These are phyloP conservation scores for Leucosporidium scottii DNA, from an alignment of 768 basidiomycete species.

Conservation along the genomic window DNA sequence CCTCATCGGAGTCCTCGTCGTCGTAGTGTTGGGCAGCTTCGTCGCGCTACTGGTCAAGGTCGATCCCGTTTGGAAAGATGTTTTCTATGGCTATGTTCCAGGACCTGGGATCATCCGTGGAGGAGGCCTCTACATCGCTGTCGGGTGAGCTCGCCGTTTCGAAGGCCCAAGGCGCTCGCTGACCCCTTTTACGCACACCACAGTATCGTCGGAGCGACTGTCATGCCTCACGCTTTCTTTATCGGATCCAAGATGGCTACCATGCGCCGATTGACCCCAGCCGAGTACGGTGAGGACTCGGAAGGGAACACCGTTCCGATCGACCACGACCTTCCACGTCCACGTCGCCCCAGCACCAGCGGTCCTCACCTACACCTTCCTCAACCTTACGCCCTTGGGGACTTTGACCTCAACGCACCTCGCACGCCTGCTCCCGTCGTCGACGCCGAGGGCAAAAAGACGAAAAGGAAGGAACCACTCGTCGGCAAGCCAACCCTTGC, in stretches of 20 bases:
- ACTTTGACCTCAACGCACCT: constrained; percentile 6
- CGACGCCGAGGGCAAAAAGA: not conserved
- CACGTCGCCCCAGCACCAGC: not conserved
- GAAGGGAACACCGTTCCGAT: constrained; percentile 31
- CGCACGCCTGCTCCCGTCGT: not conserved
- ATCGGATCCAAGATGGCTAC: constrained; percentile 79
- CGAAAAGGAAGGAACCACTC: not conserved
- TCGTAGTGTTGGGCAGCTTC: constrained; percentile 72
- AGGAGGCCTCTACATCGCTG: constrained; percentile 43
- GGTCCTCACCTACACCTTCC: constrained; percentile 24
- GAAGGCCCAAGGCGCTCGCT: too few relatives aligned
- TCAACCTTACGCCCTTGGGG: constrained; percentile 25
- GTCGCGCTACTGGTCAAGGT: constrained; percentile 65
- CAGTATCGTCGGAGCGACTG: constrained; percentile 54
- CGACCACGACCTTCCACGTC: constrained; percentile 13
- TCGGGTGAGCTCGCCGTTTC: constrained; percentile 24
- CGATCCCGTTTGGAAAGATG: constrained; percentile 61
- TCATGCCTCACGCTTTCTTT: constrained; percentile 91
- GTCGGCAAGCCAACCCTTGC: constrained; percentile 52
- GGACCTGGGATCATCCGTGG: constrained; percentile 39
- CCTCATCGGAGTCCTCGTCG: constrained; percentile 38
- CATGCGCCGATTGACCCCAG: constrained; percentile 53
- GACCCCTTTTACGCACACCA: too few relatives aligned
- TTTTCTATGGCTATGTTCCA: constrained; percentile 56
- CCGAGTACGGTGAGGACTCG: constrained; percentile 22